Evolutionary conservation across 495 filamentous ascomycete genomes (phyloP).

Genomic region (Patellaria atrata): DNA sequence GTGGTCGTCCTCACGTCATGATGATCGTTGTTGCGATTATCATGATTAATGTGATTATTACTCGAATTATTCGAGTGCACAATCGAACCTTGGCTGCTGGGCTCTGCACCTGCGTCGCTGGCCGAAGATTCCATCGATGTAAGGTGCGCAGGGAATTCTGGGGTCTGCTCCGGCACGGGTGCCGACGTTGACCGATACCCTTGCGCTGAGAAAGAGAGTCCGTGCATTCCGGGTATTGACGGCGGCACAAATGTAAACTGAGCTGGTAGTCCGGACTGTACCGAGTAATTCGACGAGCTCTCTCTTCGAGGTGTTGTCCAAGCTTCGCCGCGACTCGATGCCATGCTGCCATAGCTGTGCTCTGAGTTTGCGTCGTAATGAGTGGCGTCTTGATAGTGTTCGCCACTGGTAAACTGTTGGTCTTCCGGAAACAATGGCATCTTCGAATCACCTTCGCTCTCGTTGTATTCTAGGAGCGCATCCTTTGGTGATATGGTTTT

Average conservation of each 20-base stretch:
- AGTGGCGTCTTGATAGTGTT: constrained; percentile 18
- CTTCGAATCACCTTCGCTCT: constrained; percentile 50
- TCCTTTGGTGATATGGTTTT: constrained; percentile 97
- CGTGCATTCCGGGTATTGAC: constrained; percentile 25
- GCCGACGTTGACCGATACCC: constrained; percentile 14
- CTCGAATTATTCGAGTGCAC: no score
- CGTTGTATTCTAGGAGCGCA: constrained; percentile 70
- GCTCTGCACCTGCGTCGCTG: constrained; percentile 34
- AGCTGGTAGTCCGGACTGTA: constrained; percentile 21
- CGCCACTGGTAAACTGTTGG: constrained; percentile 23
- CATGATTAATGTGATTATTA: no score
- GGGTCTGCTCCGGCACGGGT: constrained; percentile 27
- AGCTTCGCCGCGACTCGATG: constrained; percentile 1
- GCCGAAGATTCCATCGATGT: constrained; percentile 51
- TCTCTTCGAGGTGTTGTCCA: constrained; percentile 29
- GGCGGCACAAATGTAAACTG: constrained; percentile 31
- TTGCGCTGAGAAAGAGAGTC: constrained; percentile 9
- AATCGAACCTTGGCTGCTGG: constrained; percentile 17
- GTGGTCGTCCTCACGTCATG: no score
- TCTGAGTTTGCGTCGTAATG: constrained; percentile 24
- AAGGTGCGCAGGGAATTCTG: constrained; percentile 48
- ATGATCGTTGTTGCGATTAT: constrained; percentile 8
- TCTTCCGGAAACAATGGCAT: constrained; percentile 55
- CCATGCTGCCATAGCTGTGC: constrained; percentile 31
- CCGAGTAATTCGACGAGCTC: constrained; percentile 28